Conservation (phyloP, 805 yeast species). For the Saturnispora zaruensis region DNA sequence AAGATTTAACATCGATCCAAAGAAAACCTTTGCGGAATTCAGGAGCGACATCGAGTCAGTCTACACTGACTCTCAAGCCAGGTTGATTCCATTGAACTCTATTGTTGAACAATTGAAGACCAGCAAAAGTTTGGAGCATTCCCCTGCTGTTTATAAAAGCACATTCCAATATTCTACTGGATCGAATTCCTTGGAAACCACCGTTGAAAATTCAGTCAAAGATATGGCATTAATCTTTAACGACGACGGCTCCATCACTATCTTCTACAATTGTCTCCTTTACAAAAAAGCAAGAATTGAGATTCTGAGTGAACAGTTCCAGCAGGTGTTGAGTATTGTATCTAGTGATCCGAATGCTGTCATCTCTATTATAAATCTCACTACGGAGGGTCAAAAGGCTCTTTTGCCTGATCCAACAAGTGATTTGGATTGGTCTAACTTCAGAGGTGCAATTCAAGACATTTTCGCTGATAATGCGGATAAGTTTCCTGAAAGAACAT, state of each 20-base stretch:
- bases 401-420: slow-evolving; percentile 80
- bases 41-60: slow-evolving; percentile 36
- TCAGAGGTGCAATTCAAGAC: slow-evolving; percentile 94
- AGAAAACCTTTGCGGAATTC: slow-evolving; percentile 46
- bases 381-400: slow-evolving; percentile 55
- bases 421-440: slow-evolving; percentile 84
- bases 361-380: slow-evolving; percentile 56
- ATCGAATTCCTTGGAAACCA: slow-evolving; percentile 33
- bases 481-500: slow-evolving; percentile 73
- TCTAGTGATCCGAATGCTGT: slow-evolving; percentile 29
- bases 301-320: slow-evolving; percentile 65
- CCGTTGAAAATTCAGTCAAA: slow-evolving; percentile 47
- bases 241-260: slow-evolving; percentile 29
- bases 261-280: slow-evolving; percentile 68
- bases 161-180: slow-evolving; percentile 42
- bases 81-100: slow-evolving; percentile 44
- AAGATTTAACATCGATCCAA: slow-evolving; percentile 49
- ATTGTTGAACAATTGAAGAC: slow-evolving; percentile 44
- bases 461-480: slow-evolving; percentile 84
- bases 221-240: slow-evolving; percentile 54
- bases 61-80: slow-evolving; percentile 27
- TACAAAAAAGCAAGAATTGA: slow-evolving; percentile 62
- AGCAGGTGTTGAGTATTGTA: slow-evolving; percentile 39
- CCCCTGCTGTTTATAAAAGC: slow-evolving; percentile 57
- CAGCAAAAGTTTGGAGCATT: slow-evolving; percentile 41